Evolutionary conservation across 2,329 filamentous ascomycete genomes (phyloP), one percentile per base, ranked within the genome.

Genomic region (Magnaporthiopsis poae): DNA sequence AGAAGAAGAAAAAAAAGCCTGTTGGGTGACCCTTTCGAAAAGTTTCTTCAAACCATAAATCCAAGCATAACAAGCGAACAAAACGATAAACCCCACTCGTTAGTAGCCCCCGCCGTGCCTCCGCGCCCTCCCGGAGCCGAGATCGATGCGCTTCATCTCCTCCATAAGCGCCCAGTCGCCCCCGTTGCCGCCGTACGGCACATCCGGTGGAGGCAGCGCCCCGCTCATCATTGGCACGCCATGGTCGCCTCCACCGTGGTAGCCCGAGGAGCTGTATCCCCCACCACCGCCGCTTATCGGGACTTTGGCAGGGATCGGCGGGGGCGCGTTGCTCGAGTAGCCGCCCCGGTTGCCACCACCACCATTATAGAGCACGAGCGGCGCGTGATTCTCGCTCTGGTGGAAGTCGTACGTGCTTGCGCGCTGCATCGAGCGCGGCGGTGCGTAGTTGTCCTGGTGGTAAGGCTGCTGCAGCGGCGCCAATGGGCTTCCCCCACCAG

Each of bases 221-320:
- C 73, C 76, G 67, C 73, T 75, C 73, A 74, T 79, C 70, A 71
- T 75, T 63, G 69, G 27, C 35, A 62, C 29, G 25, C 9, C 59
- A 15, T 39, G 67, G 31, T 66, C 52, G 25, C 64, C 63, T 46
- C 60, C 65, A 9, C 33, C 56, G n/a, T 13, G 63, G 25, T 64
- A 61, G 25, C 65, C 64, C 5, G 46, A 64, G 2, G 59, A 56
- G 11, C 46, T 56, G 46, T 62, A 64, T 70, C 67, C 63, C 36
- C 71, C 75, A 39, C 78, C 80, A 69, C 79, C 82, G 78, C 80
- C 82, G n/a, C 75, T 66, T 33, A 89, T 75, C 0, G 88, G 88
- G 11, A 91, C 79, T 76, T 91, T 91, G n/a, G 88, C 87, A 3
- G 89, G 89, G 63, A 90, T 82, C 0, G 87, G 85, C 15, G 89